Conservation (phyloP, 179 eudicot species). For the Beta corolliflora region DNA sequence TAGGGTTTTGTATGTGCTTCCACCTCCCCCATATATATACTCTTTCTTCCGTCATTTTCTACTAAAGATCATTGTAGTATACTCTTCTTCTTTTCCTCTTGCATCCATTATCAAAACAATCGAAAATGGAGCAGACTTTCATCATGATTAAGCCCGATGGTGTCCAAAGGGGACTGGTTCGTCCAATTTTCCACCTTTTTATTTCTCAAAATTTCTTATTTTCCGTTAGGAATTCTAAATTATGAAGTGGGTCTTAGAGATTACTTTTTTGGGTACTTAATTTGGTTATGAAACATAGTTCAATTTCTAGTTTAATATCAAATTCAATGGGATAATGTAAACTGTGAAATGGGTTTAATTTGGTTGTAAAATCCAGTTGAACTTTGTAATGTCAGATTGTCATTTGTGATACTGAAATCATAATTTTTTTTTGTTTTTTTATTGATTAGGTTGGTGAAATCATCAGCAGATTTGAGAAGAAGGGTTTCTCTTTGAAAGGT, state of each 20-base stretch:
- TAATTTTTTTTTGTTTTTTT: neutral
- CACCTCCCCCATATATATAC: conserved; percentile 23
- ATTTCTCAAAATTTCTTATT: neutral
- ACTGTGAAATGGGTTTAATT: conserved; percentile 16
- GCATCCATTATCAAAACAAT: neutral
- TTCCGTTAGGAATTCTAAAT: neutral
- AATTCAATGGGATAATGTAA: neutral
- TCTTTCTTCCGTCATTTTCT: conserved; percentile 7
- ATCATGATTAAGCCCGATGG: conserved; percentile 94
- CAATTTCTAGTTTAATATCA: neutral
- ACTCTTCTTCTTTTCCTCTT: neutral
- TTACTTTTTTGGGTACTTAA: neutral
- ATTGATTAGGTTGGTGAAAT: conserved; percentile 75
- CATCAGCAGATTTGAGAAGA: conserved; percentile 91
- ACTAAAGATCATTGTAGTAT: neutral
- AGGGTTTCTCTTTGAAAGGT: conserved; percentile 90
- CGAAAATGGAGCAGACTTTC: conserved; percentile 77
- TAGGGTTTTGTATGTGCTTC: conserved; percentile 13
- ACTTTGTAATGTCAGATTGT: neutral
- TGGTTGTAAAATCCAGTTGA: neutral
- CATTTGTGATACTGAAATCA: neutral
- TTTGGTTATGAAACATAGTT: neutral
- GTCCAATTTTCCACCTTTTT: conserved; percentile 18
- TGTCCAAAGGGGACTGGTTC: conserved; percentile 75
- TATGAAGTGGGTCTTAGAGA: neutral